Conservation (phyloP, 2,329 filamentous ascomycete genomes). For the Coniochaeta sp. region DNA sequence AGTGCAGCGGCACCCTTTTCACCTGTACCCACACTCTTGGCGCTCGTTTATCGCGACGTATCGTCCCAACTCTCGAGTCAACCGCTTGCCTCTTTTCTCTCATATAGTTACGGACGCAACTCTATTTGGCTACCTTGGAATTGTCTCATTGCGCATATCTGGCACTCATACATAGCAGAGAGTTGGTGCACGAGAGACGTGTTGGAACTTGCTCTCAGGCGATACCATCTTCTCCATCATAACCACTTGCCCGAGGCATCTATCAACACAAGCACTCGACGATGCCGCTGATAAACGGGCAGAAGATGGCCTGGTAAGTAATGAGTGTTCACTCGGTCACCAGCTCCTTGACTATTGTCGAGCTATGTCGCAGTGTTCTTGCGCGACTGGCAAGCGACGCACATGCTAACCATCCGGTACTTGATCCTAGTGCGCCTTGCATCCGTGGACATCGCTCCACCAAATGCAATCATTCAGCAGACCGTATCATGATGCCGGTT, state of each 20-base stretch:
- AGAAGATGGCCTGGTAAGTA: slow-evolving; percentile 68
- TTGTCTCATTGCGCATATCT: neutral
- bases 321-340: neutral
- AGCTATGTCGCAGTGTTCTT: too few relatives aligned
- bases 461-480: slow-evolving; percentile 62
- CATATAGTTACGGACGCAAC: neutral
- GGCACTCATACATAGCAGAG: neutral
- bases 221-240: neutral
- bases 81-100: neutral
- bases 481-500: slow-evolving; percentile 63
- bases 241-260: neutral
- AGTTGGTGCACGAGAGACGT: neutral
- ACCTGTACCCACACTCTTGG: neutral
- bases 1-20: neutral
- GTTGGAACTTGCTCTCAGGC: neutral
- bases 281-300: slow-evolving; percentile 64
- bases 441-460: slow-evolving; percentile 71
- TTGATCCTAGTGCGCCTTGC: slow-evolving; percentile 54
- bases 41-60: neutral
- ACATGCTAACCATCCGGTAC: neutral
- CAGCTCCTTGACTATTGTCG: neutral
- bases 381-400: neutral
- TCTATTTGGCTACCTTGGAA: neutral
- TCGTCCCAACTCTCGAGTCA: neutral
- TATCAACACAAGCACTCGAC: slow-evolving; percentile 14